Evolutionary conservation across 2,329 filamentous ascomycete species (phyloP).

Genomic region (Metarhizium brunneum): DNA sequence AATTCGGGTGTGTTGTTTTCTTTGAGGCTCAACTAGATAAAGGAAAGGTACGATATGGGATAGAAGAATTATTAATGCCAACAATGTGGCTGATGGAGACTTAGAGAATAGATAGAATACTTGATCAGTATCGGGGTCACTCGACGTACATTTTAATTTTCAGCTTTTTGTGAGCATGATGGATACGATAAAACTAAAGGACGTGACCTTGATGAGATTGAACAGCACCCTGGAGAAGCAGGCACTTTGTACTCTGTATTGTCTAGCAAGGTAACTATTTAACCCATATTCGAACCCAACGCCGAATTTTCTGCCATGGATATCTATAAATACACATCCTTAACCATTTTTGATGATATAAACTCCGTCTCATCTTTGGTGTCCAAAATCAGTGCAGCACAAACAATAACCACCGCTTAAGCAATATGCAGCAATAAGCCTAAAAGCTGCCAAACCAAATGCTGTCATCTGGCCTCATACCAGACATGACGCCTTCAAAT

Average conservation of each 20-base stretch:
- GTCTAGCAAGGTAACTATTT: no score
- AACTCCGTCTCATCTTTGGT: neutral
- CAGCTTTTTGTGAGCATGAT: neutral
- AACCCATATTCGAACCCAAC: no score
- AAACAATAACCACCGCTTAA: neutral
- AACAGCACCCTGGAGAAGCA: no score
- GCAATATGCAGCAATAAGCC: neutral
- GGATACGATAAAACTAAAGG: neutral
- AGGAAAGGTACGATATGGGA: neutral
- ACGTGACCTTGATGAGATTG: neutral
- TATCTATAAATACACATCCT: no score
- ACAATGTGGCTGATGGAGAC: neutral
- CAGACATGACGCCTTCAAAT: slow-evolving; percentile 18
- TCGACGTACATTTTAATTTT: neutral
- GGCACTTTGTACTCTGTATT: no score
- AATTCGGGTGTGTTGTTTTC: slow-evolving; percentile 1
- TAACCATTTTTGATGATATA: no score
- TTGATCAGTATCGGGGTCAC: neutral
- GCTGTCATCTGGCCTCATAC: slow-evolving; percentile 24
- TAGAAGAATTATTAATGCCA: neutral
- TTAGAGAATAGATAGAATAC: slow-evolving; percentile 1
- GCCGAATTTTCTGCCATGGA: no score
- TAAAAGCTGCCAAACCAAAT: slow-evolving; percentile 27
- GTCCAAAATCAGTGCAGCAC: neutral
- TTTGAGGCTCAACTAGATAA: neutral